Evolutionary conservation across 164 flowering plant species (phyloP).

Genomic region (Umbellularia californica): DNA sequence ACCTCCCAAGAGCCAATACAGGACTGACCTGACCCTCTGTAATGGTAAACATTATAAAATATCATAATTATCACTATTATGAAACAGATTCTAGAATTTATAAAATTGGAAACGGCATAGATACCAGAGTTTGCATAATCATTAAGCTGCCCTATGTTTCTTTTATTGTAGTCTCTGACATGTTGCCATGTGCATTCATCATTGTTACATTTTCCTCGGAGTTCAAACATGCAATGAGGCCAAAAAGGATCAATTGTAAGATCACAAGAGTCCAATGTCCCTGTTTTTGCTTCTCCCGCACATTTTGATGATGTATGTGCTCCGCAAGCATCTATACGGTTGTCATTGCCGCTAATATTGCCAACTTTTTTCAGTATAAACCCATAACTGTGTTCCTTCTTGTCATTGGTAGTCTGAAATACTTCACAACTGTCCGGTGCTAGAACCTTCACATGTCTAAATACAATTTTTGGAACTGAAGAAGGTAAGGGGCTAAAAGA

Average conservation of each 20-base stretch:
- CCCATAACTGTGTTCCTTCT: conserved; percentile 5
- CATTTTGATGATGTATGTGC: conserved; percentile 13
- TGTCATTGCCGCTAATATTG: conserved; percentile 11
- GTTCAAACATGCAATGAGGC: conserved; percentile 94
- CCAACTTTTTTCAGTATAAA: conserved; percentile 15
- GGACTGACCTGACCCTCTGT: conserved; percentile 35
- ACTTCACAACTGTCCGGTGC: conserved; percentile 6
- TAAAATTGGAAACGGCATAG: not conserved
- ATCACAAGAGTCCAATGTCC: conserved; percentile 38
- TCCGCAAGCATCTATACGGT: conserved; percentile 4
- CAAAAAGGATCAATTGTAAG: conserved; percentile 59
- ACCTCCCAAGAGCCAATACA: conserved; percentile 11
- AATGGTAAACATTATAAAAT: conserved; percentile 10
- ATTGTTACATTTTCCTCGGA: conserved; percentile 89
- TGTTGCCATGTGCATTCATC: conserved; percentile 89
- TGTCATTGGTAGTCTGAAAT: conserved; percentile 5
- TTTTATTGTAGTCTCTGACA: conserved; percentile 34
- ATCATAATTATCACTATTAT: not conserved
- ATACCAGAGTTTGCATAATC: conserved; percentile 38
- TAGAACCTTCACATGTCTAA: conserved; percentile 30
- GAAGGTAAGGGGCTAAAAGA: conserved; percentile 19
- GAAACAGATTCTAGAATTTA: not conserved
- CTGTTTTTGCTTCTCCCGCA: conserved; percentile 10
- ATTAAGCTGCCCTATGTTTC: conserved; percentile 19
- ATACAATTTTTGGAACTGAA: conserved; percentile 35